phyloP scores from a whole-genome alignment of 805 yeast species.

The Kazachstania psychrophila region DNA sequence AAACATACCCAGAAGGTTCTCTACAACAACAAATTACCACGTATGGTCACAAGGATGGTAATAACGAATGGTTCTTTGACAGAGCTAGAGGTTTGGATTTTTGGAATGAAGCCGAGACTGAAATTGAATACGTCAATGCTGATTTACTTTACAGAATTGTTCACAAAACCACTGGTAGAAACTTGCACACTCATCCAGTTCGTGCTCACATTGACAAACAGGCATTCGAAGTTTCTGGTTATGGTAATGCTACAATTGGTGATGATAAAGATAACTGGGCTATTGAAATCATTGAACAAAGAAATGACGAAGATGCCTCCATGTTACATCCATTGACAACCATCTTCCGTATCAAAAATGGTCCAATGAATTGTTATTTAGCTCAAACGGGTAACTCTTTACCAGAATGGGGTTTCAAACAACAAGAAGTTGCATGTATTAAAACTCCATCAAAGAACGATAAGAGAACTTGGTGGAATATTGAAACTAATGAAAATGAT shows the following conservation, averaged over 20 bases:
- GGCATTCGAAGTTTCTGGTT: slow-evolving; percentile 79
- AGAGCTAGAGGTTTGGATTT: slow-evolving; percentile 38
- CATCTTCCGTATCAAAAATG: slow-evolving; percentile 57
- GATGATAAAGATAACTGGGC: slow-evolving; percentile 88
- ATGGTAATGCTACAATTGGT: slow-evolving; percentile 62
- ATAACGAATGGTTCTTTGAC: slow-evolving; percentile 74
- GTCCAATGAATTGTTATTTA: slow-evolving; percentile 59
- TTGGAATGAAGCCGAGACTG: slow-evolving; percentile 25
- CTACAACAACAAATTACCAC: slow-evolving; percentile 91
- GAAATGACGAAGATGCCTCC: slow-evolving; percentile 38
- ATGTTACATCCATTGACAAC: slow-evolving; percentile 70
- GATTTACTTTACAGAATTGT: slow-evolving; percentile 63
- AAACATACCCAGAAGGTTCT: slow-evolving; percentile 83
- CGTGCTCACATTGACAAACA: slow-evolving; percentile 62
- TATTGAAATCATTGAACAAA: slow-evolving; percentile 68
- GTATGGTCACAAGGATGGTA: slow-evolving; percentile 79
- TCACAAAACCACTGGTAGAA: slow-evolving; percentile 63
- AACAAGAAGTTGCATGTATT: slow-evolving; percentile 66
- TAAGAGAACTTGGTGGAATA: slow-evolving; percentile 85
- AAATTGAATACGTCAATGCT: slow-evolving; percentile 37
- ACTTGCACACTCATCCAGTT: slow-evolving; percentile 75
- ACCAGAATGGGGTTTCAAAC: slow-evolving; percentile 82
- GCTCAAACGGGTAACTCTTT: slow-evolving; percentile 61
- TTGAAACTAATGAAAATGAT: slow-evolving; percentile 59
- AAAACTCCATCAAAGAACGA: slow-evolving; percentile 60